Evolutionary conservation across 306 rosid species (phyloP).

Genomic region (Begonia loranthoides): DNA sequence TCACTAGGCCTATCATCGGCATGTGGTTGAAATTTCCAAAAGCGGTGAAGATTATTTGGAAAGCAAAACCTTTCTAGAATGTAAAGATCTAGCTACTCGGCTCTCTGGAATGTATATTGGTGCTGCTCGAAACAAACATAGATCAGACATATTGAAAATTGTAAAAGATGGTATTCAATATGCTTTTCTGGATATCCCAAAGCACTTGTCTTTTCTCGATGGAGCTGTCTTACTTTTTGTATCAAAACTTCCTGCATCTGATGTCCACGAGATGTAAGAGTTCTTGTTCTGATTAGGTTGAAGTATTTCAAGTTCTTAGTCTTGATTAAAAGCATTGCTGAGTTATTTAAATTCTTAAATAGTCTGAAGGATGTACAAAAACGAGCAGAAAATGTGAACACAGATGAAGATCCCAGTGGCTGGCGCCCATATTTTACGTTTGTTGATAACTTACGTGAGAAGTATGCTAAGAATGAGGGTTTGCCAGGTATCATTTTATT

Average conservation of each 20-base stretch:
- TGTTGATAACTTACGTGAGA: slow-evolving; percentile 53
- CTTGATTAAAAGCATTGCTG: slow-evolving; percentile 2
- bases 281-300: slow-evolving; percentile 12
- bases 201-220: slow-evolving; percentile 68
- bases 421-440: slow-evolving; percentile 83
- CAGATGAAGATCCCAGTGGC: slow-evolving; percentile 94
- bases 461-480: slow-evolving; percentile 68
- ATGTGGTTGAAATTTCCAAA: slow-evolving; percentile 29
- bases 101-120: slow-evolving; percentile 78
- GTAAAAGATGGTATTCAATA: slow-evolving; percentile 68
- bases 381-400: slow-evolving; percentile 54
- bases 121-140: slow-evolving; percentile 70
- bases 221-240: slow-evolving; percentile 56
- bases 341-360: slow-evolving; percentile 10
- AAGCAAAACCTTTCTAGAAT: slow-evolving; percentile 42
- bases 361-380: slow-evolving; percentile 67
- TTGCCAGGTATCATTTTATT: slow-evolving; percentile 39
- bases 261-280: slow-evolving; percentile 60
- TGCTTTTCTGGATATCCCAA: slow-evolving; percentile 79
- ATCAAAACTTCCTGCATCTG: slow-evolving; percentile 65
- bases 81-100: slow-evolving; percentile 68
- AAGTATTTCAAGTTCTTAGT: slow-evolving; percentile 11
- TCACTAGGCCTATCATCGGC: slow-evolving; percentile 54
- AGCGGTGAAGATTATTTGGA: slow-evolving; percentile 36
- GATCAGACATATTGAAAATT: slow-evolving; percentile 51